Conservation (phyloP, 192 early-diverging fungal genomes). For the Chytriomyces sp. region DNA sequence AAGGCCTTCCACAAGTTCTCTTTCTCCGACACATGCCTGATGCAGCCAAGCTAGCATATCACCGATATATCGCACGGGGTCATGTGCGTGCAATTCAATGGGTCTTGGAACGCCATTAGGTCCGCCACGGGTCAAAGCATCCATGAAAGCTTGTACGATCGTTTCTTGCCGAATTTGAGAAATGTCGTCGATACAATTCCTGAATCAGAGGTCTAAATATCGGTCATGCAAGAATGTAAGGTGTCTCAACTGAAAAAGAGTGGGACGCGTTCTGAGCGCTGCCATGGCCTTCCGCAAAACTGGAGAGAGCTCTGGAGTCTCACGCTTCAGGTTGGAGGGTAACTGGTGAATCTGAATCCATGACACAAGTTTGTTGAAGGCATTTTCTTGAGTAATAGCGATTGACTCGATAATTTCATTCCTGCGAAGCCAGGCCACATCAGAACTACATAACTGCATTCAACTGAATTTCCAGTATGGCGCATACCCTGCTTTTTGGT, state of each 20-base stretch:
- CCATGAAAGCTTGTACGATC: constrained; percentile 68
- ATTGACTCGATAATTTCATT: constrained; percentile 77
- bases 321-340: constrained; percentile 59
- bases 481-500: constrained; percentile 73
- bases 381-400: constrained; percentile 68
- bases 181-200: constrained; percentile 73
- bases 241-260: constrained; percentile 68
- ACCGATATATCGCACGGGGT: constrained; percentile 88
- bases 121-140: constrained; percentile 76
- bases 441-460: background rate
- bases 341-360: constrained; percentile 73
- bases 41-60: constrained; percentile 98
- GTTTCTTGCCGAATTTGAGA: constrained; percentile 67
- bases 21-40: constrained; percentile 84
- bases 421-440: constrained; percentile 37
- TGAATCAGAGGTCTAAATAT: constrained; percentile 19
- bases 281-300: constrained; percentile 66
- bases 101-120: constrained; percentile 79
- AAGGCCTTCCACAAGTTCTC: constrained; percentile 82
- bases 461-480: too few relatives aligned
- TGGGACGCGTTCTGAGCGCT: constrained; percentile 68
- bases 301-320: constrained; percentile 68
- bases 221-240: background rate
- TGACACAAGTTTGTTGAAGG: constrained; percentile 72
- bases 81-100: constrained; percentile 91